Base-by-base conservation (phyloP, 2,329 filamentous ascomycete species). In the Colletotrichum cordylinicola region DNA sequence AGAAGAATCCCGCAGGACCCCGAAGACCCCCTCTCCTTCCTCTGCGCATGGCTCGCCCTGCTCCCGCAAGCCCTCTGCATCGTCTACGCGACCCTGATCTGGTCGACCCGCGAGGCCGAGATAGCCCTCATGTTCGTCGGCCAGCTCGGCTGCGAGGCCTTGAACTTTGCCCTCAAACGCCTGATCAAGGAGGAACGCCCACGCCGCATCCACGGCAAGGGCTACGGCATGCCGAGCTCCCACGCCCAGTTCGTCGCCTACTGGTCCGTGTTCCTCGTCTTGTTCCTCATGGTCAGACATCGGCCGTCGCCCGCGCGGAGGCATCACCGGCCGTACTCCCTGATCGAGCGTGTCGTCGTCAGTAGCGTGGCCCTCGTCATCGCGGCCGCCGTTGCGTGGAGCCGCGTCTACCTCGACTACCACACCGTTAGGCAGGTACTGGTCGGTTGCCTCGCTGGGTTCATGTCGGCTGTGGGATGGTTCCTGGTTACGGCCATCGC, bases 191-290 rank as follows among this genome's bases (percentile, higher is more conserved):
- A 98, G 85, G 95, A 98, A 84, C 91, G 97, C 66, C 97, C 97
- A 33, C 91, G 89, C 77, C 94, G 94, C 91, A 93, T 88, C 89
- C 93, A 96, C 82, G 96, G 95, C 72, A 98, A 98, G 84, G 97
- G 97, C 78, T 99, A 99, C 83, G 98, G 97, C 80, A 99, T 99
- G 98, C 97, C 97, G 69, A 90, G 88, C 60, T 98, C 96, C 48
- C 97, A 99, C 86, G 94, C 97, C 10, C 97, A 99, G 87, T 99
- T 98, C 83, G 94, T 96, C 77, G 91, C 94, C 72, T 99, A 95
- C 88, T 98, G 98, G 90, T 94, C 95, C 74, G 87, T 98, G 73
- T 97, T 94, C 77, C 87, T 98, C 75, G 89, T 92, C 29, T 88
- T 99, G 24, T 98, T 98, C 87, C 90, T 99, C 60, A 90, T 98